phyloP scores from a whole-genome alignment of 495 filamentous ascomycete genomes.

The Penicillium coffeae region DNA sequence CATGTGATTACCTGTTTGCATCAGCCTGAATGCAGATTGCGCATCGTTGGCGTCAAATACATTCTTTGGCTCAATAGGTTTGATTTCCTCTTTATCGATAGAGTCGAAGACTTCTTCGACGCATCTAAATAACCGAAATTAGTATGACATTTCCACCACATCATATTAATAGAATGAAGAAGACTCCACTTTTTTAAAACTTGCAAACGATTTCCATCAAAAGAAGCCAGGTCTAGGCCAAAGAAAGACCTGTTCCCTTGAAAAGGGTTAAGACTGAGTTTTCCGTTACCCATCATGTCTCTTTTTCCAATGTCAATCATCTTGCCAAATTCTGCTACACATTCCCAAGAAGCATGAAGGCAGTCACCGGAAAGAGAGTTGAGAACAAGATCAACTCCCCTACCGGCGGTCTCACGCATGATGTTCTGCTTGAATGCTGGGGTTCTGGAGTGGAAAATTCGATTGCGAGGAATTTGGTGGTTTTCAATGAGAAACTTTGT shows the following conservation, averaged over 20 bases:
- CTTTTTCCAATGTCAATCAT: conserved; percentile 34
- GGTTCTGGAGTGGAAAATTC: conserved; percentile 13
- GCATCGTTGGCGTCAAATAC: conserved; percentile 18
- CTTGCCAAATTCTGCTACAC: conserved; percentile 22
- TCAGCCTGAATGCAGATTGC: conserved; percentile 23
- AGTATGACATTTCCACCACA: no score
- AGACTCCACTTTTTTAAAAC: conserved; percentile 6
- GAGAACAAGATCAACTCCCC: conserved; percentile 23
- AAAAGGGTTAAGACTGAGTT: conserved; percentile 34
- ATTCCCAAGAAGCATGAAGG: conserved; percentile 23
- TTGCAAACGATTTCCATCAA: neutral
- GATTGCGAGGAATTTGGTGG: conserved; percentile 13
- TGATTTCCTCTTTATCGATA: conserved; percentile 16
- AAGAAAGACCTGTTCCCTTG: conserved; percentile 19
- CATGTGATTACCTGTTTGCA: conserved; percentile 37
- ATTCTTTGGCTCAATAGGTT: conserved; percentile 29
- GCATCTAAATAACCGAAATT: no score
- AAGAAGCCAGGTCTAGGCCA: conserved; percentile 17
- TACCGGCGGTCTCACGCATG: conserved; percentile 5
- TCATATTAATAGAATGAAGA: no score
- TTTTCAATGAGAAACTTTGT: conserved; percentile 19
- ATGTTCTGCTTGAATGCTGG: conserved; percentile 7
- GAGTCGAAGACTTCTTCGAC: neutral
- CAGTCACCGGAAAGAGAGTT: conserved; percentile 25
- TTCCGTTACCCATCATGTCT: conserved; percentile 23